These are phyloP conservation scores for Sclerotinia trifoliorum DNA, from an alignment of 2,329 filamentous ascomycete species.

Conservation along the genomic window DNA sequence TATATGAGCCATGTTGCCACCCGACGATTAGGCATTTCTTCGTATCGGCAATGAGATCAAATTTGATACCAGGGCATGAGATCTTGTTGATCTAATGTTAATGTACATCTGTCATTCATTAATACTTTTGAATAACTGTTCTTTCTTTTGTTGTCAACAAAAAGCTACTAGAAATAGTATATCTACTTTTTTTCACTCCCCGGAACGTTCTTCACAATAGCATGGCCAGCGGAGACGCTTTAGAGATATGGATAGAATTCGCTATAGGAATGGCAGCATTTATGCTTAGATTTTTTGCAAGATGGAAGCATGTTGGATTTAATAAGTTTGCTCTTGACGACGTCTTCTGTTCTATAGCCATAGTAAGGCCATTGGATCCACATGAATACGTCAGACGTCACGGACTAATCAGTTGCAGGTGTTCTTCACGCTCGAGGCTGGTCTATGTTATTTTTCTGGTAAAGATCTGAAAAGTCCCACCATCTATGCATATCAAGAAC, in stretches of 20 bases:
- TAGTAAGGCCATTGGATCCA: not conserved
- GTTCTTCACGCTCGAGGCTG: not conserved
- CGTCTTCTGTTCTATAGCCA: not conserved
- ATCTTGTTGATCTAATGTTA: not conserved
- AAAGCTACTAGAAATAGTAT: not conserved
- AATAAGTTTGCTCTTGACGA: constrained; percentile 2
- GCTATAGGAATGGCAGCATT: not conserved
- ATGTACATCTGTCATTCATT: constrained; percentile 2
- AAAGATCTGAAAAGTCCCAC: not conserved
- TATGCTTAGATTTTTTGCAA: not conserved
- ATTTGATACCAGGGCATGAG: not conserved
- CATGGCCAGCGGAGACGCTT: not conserved
- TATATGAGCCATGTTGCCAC: not conserved
- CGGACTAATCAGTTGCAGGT: not conserved
- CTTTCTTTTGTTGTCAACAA: not conserved
- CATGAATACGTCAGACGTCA: not conserved
- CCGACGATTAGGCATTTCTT: constrained; percentile 11
- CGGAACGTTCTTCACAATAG: not conserved
- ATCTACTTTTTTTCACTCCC: too few species aligned
- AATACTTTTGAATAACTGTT: not conserved
- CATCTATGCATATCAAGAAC: not conserved
- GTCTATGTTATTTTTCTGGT: not conserved
- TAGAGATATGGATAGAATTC: constrained; percentile 8
- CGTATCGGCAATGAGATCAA: not conserved
- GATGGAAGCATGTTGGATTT: constrained; percentile 9